Base-by-base conservation (phyloP, 75 land plant species). In the Cupressus sempervirens region DNA sequence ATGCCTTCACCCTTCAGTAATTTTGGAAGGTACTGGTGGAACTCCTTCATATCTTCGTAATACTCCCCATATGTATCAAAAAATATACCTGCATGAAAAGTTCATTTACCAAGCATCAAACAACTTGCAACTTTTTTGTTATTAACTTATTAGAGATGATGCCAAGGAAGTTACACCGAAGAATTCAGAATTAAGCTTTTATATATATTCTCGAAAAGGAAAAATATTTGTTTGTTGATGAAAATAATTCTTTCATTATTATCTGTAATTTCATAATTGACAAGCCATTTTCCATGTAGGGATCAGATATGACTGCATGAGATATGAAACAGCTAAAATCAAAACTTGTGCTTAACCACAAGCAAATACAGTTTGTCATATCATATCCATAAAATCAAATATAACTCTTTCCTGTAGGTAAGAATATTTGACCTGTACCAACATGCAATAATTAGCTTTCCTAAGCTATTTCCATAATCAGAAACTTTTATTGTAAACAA, bases 31-130 rank as follows among this genome's bases (percentile, higher is more conserved):
- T 90, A 90, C 32, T 91, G 89, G 35, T 98, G 99, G 84, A 98
- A 98, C 73, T 94, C 93, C 84, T 92, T 91, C 91, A 98, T 68
- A 83, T 98, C 99, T 84, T 98, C 97, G 86, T 98, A 94, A 82
- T 94, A 93, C 86, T 98, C 99, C 14, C 99, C 97, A 83, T 96
- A 98, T 13, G 99, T 98, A 91, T 96, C 98, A 84, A 96, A 98
- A 84, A 96, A 96, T 58, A 98, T 93, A 14, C 98, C 99, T 98
- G 90, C 54, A 85, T 18, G n/a, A 30, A 43, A 80, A 36, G 23
- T 43, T 9, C 7, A 43, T 29, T 77, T 77, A 43, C 20, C 48
- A 77, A 43, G n/a, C 43, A 40, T 35, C n/a, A 77, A 26, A 77
- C 7, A 26, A 2, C 77, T 34, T 74, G 3, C 36, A 40, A 38